phyloP scores from a whole-genome alignment of 345 rosid genomes.

The Sapria himalayana region DNA sequence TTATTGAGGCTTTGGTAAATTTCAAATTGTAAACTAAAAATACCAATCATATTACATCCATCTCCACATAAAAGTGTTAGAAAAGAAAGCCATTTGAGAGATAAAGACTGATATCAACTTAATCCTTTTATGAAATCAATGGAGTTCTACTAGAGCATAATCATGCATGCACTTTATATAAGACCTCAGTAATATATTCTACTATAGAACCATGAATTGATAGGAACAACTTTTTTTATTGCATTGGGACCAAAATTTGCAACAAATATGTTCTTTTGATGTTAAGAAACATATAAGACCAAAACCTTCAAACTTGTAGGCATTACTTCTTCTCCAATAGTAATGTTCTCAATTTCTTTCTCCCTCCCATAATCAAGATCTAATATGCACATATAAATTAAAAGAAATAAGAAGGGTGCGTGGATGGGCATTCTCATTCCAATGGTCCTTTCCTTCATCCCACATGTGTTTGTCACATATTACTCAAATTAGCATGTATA shows the following conservation, averaged over 20 bases:
- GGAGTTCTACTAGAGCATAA: conserved; percentile 19
- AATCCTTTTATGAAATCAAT: too few species aligned
- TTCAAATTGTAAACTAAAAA: conserved; percentile 15
- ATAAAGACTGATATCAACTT: conserved; percentile 35
- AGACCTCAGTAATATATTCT: conserved; percentile 39
- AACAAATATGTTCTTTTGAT: conserved; percentile 16
- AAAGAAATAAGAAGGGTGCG: too few species aligned
- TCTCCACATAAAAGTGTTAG: conserved; percentile 46
- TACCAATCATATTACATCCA: conserved; percentile 48
- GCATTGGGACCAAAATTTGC: conserved; percentile 46
- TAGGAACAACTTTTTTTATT: conserved; percentile 41
- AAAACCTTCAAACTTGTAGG: conserved; percentile 40
- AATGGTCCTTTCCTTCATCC: too few species aligned
- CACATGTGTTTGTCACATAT: too few species aligned
- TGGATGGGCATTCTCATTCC: too few species aligned
- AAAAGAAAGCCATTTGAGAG: conserved; percentile 33
- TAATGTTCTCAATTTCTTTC: conserved; percentile 30
- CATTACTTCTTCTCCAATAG: conserved; percentile 38
- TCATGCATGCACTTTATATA: conserved; percentile 36
- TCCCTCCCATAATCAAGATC: too few species aligned
- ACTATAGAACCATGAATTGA: conserved; percentile 56
- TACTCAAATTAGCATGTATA: too few species aligned
- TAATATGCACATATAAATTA: too few species aligned
- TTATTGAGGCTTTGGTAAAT: neutral
- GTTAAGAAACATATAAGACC: conserved; percentile 14